These are phyloP conservation scores for Fusarium humuli DNA, from an alignment of 2,329 filamentous ascomycete species.

Conservation along the genomic window DNA sequence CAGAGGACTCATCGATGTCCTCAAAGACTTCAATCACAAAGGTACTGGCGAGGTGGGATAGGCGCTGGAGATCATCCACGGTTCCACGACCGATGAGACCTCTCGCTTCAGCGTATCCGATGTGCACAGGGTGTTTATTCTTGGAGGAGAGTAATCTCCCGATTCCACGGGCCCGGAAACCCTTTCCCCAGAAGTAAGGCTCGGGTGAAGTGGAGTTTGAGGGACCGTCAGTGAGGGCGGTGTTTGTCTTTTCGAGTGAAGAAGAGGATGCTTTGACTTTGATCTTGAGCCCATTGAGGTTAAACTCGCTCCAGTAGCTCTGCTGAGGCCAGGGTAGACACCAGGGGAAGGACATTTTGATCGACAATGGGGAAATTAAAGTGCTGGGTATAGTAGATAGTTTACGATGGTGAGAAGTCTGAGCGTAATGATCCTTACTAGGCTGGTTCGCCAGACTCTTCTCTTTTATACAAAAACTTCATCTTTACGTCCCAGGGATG, in stretches of 20 bases:
- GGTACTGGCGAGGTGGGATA: conserved; percentile 32
- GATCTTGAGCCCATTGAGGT: conserved; percentile 40
- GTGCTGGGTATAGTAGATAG: neutral
- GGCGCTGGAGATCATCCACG: conserved; percentile 24
- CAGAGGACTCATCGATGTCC: conserved; percentile 31
- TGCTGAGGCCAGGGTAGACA: conserved; percentile 39
- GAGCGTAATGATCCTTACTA: conserved; percentile 31
- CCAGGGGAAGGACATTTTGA: conserved; percentile 37
- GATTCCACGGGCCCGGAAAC: conserved; percentile 28
- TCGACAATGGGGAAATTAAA: conserved; percentile 34
- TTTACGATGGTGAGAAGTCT: conserved; percentile 27
- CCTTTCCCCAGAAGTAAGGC: conserved; percentile 41
- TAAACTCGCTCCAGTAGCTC: conserved; percentile 41
- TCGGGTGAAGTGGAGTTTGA: neutral
- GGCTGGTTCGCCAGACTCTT: neutral
- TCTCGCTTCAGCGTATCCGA: conserved; percentile 40
- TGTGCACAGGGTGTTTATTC: conserved; percentile 18
- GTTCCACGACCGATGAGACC: conserved; percentile 32
- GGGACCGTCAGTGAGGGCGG: neutral
- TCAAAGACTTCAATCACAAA: conserved; percentile 37
- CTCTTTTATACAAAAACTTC: conserved; percentile 26
- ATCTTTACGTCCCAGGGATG: neutral
- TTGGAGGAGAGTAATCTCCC: conserved; percentile 23
- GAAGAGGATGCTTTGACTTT: conserved; percentile 25
- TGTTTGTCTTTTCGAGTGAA: neutral